Conservation (phyloP, 768 basidiomycete species). For the Amanita pseudoporphyria region DNA sequence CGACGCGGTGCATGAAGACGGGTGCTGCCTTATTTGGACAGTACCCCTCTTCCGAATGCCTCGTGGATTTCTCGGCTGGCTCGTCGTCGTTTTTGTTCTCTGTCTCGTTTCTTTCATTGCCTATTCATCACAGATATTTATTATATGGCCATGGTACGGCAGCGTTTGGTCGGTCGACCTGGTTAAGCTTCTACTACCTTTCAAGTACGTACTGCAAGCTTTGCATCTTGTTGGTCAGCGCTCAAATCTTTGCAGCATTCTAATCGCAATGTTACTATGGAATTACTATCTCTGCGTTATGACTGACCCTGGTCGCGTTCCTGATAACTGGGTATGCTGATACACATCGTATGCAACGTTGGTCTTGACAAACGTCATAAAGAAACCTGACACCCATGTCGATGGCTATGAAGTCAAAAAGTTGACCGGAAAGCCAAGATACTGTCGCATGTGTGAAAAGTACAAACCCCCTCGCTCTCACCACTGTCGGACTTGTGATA, state of each 20-base stretch:
- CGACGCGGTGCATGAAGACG: conserved; percentile 4
- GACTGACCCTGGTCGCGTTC: conserved; percentile 82
- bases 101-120: conserved; percentile 79
- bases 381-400: conserved; percentile 67
- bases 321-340: conserved; percentile 59
- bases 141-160: conserved; percentile 93
- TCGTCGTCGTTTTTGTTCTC: conserved; percentile 62
- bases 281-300: conserved; percentile 81
- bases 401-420: conserved; percentile 90
- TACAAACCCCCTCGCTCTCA: conserved; percentile 89
- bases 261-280: conserved; percentile 74
- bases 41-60: background rate
- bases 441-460: conserved; percentile 76
- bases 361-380: background rate
- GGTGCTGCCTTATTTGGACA: background rate
- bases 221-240: background rate
- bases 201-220: conserved; percentile 58
- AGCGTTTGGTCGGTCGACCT: conserved; percentile 64
- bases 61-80: conserved; percentile 38
- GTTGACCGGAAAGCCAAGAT: conserved; percentile 71
- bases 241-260: conserved; percentile 35
- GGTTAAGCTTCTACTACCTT: conserved; percentile 68
- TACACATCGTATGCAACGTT: background rate
- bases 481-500: conserved; percentile 85
- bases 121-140: conserved; percentile 80